These are phyloP conservation scores for Eustoma russellianum DNA, from an alignment of 257 asterid genomes.

Conservation along the genomic window DNA sequence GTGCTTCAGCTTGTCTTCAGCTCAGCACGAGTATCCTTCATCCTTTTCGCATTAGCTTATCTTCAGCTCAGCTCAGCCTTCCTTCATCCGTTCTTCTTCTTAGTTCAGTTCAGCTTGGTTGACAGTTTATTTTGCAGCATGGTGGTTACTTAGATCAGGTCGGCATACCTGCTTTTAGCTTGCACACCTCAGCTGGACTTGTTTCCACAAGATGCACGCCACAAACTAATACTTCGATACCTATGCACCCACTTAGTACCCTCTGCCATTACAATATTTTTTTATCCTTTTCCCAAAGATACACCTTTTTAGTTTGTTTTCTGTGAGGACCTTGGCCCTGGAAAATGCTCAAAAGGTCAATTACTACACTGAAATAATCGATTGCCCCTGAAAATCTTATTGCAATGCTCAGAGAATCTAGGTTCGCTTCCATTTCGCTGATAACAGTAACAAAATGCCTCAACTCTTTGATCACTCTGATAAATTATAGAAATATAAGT, in stretches of 20 bases:
- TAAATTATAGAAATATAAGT: too few relatives aligned
- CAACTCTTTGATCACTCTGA: conserved; percentile 23
- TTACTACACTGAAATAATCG: conserved; percentile 28
- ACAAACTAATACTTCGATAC: conserved; percentile 12
- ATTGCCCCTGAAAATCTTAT: conserved; percentile 42
- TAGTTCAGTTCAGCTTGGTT: too few relatives aligned
- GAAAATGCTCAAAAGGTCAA: conserved; percentile 32
- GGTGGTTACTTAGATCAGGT: too few relatives aligned
- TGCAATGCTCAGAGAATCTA: conserved; percentile 30
- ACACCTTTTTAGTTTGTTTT: conserved; percentile 19
- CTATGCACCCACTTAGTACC: conserved; percentile 14
- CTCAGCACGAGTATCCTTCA: too few relatives aligned
- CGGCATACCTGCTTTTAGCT: too few relatives aligned
- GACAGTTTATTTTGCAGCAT: too few relatives aligned
- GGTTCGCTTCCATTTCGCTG: conserved; percentile 38
- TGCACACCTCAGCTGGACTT: too few relatives aligned
- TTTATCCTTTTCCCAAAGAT: conserved; percentile 7
- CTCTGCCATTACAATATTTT: conserved; percentile 7
- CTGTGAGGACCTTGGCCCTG: conserved; percentile 21
- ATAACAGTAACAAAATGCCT: conserved; percentile 30
- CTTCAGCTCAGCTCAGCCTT: too few relatives aligned
- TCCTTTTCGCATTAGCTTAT: too few relatives aligned
- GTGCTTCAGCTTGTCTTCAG: too few relatives aligned
- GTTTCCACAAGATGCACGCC: conserved; percentile 30
- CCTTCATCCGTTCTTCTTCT: too few relatives aligned